Evolutionary conservation across 73 alveolate species (phyloP).

Genomic region (Vitrella brassicaformis): DNA sequence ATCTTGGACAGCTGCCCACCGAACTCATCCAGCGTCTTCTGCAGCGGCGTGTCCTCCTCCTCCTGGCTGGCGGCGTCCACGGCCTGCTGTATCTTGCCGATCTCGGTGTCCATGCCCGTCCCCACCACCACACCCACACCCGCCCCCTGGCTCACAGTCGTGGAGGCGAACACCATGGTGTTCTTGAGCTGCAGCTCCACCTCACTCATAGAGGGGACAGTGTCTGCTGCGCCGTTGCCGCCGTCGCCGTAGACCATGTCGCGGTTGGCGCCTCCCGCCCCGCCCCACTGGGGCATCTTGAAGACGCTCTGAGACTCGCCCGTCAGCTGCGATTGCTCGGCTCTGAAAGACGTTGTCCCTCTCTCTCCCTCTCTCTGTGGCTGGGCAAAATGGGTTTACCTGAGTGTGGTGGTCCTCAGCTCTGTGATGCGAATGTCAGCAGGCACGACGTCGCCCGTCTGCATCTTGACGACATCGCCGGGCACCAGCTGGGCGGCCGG

Average conservation of each 20-base stretch:
- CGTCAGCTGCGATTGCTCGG: constrained; percentile 56
- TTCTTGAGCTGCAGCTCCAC: background rate
- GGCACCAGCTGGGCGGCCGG: constrained; percentile 42
- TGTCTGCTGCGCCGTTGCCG: background rate
- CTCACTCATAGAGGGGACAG: background rate
- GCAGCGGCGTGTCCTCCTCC: constrained; percentile 85
- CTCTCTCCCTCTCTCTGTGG: too few relatives aligned
- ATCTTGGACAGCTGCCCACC: constrained; percentile 44
- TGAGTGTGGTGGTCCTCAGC: background rate
- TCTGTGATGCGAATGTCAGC: constrained; percentile 79
- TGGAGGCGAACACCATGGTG: constrained; percentile 69
- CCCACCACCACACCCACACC: constrained; percentile 70
- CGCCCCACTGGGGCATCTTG: too few relatives aligned
- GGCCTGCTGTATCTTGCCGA: constrained; percentile 75
- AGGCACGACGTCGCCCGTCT: constrained; percentile 89
- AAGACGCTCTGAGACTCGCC: constrained; percentile 27
- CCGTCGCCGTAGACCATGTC: constrained; percentile 4
- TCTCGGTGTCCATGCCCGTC: constrained; percentile 87
- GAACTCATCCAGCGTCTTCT: constrained; percentile 79
- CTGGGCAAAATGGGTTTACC: too few relatives aligned
- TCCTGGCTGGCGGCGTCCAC: constrained; percentile 76
- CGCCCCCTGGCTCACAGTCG: constrained; percentile 69
- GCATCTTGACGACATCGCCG: constrained; percentile 76
- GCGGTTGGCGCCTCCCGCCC: background rate
- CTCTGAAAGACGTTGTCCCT: constrained; percentile 71